Base-by-base conservation (phyloP, 2,329 filamentous ascomycete species). In the Ophiostoma piceae region DNA sequence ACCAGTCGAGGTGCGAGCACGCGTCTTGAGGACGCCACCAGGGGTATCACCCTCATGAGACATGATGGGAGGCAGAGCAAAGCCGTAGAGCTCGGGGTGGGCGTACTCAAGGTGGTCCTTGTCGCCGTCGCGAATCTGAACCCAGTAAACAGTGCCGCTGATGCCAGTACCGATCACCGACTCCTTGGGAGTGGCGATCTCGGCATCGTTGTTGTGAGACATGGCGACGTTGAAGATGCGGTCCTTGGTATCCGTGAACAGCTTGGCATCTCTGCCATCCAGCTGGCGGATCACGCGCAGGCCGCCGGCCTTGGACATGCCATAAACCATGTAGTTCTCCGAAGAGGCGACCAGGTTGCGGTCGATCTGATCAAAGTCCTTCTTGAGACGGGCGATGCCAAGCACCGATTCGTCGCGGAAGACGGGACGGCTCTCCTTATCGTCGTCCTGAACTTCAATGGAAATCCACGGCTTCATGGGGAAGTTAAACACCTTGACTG, bases 351-450 rank as follows among this genome's bases (percentile, higher is more conserved):
- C 94, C 41, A 99, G 85, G 73, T 94, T 96, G 74, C 96, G 91
- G 77, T 99, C 95, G 72, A 97, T 90, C 80, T 98, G 95, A 77
- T 99, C 95, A 76, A 98, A 98, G 5, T 97, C 93, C 81, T 98
- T 98, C 84, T 97, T 97, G 73, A 98, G 84, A 71, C 93, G 88
- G 68, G 95, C 94, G 77, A 99, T 95, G 75, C 97, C 92, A 83
- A 97, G 91, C 75, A 97, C 89, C 62, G 90, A 86, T 74, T 94
- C 65, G 39, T 92, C 88, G 51, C 90, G 89, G 78, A 98, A 89
- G 67, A 84, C 80, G 3, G 89, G 84, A 19, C 86, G 85, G 35
- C 84, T 78, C 71, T 87, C 83, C 16, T 85, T 79, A 71, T 84
- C 80, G 72, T 84, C 79, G 73, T 86, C 82, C 77, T 87, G 83